Evolutionary conservation across 192 early-diverging fungal species (phyloP).

Genomic region (Hyaloraphidium curvatum): DNA sequence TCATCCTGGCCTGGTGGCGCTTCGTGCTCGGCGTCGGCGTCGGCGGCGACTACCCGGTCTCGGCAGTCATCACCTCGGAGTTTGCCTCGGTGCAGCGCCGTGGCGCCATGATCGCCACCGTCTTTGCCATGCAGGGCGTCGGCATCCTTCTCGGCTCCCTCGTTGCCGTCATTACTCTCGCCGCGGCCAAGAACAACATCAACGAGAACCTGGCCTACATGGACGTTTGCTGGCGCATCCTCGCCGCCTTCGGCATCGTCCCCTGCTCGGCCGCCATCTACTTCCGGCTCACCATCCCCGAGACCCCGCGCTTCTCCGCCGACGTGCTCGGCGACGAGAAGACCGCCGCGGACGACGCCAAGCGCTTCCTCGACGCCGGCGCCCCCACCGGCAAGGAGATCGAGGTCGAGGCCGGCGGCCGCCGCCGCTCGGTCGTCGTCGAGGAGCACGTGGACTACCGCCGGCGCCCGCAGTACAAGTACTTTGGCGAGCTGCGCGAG

Average conservation of each 20-base stretch:
- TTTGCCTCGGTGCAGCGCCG: constrained; percentile 60
- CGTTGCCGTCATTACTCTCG: constrained; percentile 49
- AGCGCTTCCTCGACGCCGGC: too few relatives aligned
- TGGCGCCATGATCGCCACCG: constrained; percentile 69
- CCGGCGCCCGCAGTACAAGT: too few relatives aligned
- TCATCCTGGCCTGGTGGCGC: constrained; percentile 75
- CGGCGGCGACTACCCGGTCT: constrained; percentile 90
- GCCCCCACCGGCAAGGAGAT: too few relatives aligned
- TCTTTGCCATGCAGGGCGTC: constrained; percentile 88
- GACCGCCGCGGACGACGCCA: constrained; percentile 4
- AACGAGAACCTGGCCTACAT: constrained; percentile 22
- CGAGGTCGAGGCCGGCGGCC: too few relatives aligned
- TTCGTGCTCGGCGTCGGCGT: constrained; percentile 82
- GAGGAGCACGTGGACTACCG: too few relatives aligned
- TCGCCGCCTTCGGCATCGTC: constrained; percentile 13
- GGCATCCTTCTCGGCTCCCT: constrained; percentile 66
- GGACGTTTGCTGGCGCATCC: constrained; percentile 40
- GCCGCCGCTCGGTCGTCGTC: too few relatives aligned
- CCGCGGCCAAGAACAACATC: constrained; percentile 50
- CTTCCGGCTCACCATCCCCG: constrained; percentile 79
- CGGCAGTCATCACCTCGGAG: constrained; percentile 83
- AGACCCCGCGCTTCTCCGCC: constrained; percentile 74
- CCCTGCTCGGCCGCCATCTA: constrained; percentile 72
- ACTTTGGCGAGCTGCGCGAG: too few relatives aligned
- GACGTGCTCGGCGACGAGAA: constrained; percentile 55